Percentiles rank a stretch among this genome's conserved stretches.
These are phyloP conservation scores for Plasmodium chabaudi DNA, from an alignment of 169 alveolate species.

Conservation along the genomic window DNA sequence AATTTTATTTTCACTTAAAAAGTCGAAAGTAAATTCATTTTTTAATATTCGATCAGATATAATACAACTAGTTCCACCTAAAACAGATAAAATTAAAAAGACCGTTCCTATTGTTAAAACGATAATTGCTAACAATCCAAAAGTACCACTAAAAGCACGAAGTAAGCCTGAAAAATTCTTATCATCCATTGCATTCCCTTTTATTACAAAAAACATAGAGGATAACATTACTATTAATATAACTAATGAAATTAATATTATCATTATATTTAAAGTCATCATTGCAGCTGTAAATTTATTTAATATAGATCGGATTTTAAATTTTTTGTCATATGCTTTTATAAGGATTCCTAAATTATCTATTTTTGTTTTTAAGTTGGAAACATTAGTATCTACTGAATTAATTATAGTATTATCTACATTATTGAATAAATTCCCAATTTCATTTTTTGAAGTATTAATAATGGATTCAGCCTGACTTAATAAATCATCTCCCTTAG, in stretches of 20 bases:
- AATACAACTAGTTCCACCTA: slow-evolving; percentile 41
- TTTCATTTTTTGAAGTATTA: background rate
- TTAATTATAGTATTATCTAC: slow-evolving; percentile 6
- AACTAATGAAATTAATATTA: slow-evolving; percentile 34
- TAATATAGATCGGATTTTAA: slow-evolving; percentile 8
- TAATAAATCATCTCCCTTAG: slow-evolving; percentile 8
- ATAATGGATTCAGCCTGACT: background rate
- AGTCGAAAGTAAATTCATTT: slow-evolving; percentile 27
- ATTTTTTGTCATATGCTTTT: background rate
- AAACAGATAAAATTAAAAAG: slow-evolving; percentile 2
- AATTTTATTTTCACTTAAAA: slow-evolving; percentile 13
- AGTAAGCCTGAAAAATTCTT: slow-evolving; percentile 12
- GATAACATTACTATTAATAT: slow-evolving; percentile 14
- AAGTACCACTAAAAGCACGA: slow-evolving; percentile 34
- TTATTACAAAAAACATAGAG: slow-evolving; percentile 10
- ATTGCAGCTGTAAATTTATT: slow-evolving; percentile 12
- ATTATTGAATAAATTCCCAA: background rate
- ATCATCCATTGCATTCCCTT: slow-evolving; percentile 11
- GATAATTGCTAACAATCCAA: slow-evolving; percentile 32
- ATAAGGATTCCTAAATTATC: background rate
- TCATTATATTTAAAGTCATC: background rate
- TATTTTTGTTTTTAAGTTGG: background rate
- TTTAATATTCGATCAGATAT: slow-evolving; percentile 31
- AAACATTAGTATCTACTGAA: background rate
- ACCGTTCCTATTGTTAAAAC: background rate